Percentiles rank a stretch among this genome's conserved stretches.
phyloP scores from a whole-genome alignment of 1,284 basidiomycete species.

The Ganoderma meredithae region DNA sequence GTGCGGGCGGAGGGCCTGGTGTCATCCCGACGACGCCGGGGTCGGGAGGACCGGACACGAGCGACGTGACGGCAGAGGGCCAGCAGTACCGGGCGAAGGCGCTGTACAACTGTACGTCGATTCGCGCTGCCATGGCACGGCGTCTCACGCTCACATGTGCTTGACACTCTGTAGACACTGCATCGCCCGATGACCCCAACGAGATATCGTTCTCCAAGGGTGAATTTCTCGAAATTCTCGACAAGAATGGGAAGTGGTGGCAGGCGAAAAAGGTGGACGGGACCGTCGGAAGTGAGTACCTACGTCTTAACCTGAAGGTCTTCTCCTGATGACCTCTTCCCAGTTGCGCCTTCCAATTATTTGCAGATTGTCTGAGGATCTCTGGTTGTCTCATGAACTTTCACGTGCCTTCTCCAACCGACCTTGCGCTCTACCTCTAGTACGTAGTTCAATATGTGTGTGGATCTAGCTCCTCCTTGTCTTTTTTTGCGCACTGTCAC shows the following conservation, averaged over 20 bases:
- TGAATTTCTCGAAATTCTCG: conserved; percentile 93
- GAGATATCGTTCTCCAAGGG: conserved; percentile 96
- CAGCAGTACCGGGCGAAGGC: conserved; percentile 84
- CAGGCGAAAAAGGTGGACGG: conserved; percentile 90
- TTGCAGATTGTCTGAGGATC: conserved; percentile 68
- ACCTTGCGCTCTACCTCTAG: conserved; percentile 9
- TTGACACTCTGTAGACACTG: conserved; percentile 67
- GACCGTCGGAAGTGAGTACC: conserved; percentile 75
- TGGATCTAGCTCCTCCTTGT: conserved; percentile 17
- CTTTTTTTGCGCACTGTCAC: conserved; percentile 18
- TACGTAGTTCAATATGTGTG: conserved; percentile 17
- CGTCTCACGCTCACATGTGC: conserved; percentile 12
- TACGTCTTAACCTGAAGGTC: neutral
- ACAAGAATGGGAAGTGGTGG: conserved; percentile 97
- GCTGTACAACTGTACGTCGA: conserved; percentile 81
- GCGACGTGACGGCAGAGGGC: conserved; percentile 43
- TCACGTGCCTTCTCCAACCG: conserved; percentile 28
- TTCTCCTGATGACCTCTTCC: conserved; percentile 31
- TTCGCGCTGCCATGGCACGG: neutral
- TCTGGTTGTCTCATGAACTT: conserved; percentile 27
- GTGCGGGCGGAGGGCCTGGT: conserved; percentile 51
- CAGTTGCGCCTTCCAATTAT: conserved; percentile 86
- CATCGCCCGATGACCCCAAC: conserved; percentile 93
- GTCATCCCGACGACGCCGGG: conserved; percentile 33
- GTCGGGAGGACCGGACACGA: conserved; percentile 29